Percentiles rank a stretch among this genome's conserved stretches.
Evolutionary conservation across 2,329 filamentous ascomycete species (phyloP).

Genomic region (Ascosphaera pollenicola): DNA sequence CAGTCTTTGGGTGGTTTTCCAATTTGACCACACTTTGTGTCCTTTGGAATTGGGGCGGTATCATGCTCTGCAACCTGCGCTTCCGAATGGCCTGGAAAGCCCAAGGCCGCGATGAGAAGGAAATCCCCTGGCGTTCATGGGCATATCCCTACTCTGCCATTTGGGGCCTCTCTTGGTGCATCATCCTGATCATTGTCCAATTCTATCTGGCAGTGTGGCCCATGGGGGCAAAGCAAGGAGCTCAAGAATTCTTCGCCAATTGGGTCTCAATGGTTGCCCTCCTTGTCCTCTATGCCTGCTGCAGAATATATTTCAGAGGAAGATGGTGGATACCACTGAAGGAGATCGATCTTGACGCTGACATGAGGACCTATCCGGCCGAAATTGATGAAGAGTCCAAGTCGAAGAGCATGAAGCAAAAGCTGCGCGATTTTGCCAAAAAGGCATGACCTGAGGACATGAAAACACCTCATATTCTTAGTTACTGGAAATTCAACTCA

Average conservation of each 20-base stretch:
- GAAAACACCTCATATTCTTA: background rate
- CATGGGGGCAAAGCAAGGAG: background rate
- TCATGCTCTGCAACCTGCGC: background rate
- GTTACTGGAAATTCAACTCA: background rate
- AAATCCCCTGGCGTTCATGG: background rate
- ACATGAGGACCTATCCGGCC: background rate
- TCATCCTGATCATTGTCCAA: background rate
- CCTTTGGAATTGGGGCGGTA: background rate
- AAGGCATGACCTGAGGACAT: background rate
- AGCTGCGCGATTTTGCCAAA: background rate
- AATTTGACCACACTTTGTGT: conserved; percentile 14
- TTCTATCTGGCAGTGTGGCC: conserved; percentile 3
- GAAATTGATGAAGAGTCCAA: background rate
- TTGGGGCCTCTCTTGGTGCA: background rate
- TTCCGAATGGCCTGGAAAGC: background rate
- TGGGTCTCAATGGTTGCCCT: background rate
- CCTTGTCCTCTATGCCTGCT: background rate
- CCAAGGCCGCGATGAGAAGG: background rate
- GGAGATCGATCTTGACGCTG: background rate
- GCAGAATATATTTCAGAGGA: background rate
- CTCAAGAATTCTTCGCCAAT: background rate
- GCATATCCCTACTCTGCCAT: background rate
- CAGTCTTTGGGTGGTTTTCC: conserved; percentile 27
- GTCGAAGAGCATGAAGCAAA: conserved; percentile 1
- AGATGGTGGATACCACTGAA: background rate